These are phyloP conservation scores for Glaciozyma martinii DNA, from an alignment of 768 basidiomycete species.

Conservation along the genomic window DNA sequence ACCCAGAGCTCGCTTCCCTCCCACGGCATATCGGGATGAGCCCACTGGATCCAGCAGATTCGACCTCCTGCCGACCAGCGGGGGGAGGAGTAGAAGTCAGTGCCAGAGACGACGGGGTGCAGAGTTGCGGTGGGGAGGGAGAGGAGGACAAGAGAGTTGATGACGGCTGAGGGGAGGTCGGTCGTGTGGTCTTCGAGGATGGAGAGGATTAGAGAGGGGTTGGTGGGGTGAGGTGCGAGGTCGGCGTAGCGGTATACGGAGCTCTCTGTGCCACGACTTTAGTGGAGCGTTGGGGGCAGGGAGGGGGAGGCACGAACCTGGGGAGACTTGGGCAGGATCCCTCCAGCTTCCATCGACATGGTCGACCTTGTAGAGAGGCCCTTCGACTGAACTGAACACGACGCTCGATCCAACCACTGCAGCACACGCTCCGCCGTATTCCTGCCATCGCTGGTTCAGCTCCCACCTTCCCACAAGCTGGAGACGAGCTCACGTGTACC, in stretches of 20 bases:
- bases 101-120: constrained; percentile 48
- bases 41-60: constrained; percentile 60
- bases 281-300: background rate
- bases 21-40: constrained; percentile 67
- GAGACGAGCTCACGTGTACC: background rate
- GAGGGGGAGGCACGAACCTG: constrained; percentile 45
- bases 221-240: constrained; percentile 52
- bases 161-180: constrained; percentile 47
- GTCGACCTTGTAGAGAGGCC: constrained; percentile 47
- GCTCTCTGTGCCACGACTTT: constrained; percentile 40
- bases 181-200: constrained; percentile 64
- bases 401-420: constrained; percentile 46
- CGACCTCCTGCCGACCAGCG: constrained; percentile 54
- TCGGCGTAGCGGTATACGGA: constrained; percentile 55
- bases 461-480: background rate
- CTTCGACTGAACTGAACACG: constrained; percentile 53
- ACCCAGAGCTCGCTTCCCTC: constrained; percentile 53
- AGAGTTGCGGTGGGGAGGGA: constrained; percentile 44
- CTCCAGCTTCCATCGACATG: constrained; percentile 30
- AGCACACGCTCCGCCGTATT: constrained; percentile 60
- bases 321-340: constrained; percentile 49
- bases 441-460: constrained; percentile 47
- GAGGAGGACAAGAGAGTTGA: constrained; percentile 54
- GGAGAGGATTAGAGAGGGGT: constrained; percentile 51
- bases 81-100: constrained; percentile 63